A percentile compares a stretch with the other conserved stretches of the same genome.
Evolutionary conservation across 805 yeast species (phyloP).

Genomic region (Myxozyma neotropica): DNA sequence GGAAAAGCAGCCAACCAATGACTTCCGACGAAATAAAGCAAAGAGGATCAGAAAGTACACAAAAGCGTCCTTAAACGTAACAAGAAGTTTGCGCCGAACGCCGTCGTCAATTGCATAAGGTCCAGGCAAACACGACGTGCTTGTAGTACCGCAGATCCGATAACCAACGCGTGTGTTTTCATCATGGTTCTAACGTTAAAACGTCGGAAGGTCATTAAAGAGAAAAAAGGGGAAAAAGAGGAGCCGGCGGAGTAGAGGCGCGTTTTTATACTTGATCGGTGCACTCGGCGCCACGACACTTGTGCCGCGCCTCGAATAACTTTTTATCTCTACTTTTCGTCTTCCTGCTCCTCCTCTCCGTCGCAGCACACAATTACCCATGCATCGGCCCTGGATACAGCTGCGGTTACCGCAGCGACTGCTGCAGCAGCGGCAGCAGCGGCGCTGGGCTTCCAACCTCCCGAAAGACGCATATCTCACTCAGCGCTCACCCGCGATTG

Average conservation of each 20-base stretch:
- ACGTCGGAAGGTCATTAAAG: conserved; percentile 35
- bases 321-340: background rate
- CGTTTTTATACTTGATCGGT: background rate
- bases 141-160: conserved; percentile 20
- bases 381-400: too few relatives aligned
- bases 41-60: conserved; percentile 29
- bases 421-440: background rate
- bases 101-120: conserved; percentile 27
- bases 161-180: conserved; percentile 32
- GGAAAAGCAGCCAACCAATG: background rate
- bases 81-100: conserved; percentile 36
- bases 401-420: background rate
- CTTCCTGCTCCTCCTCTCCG: background rate
- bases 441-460: background rate
- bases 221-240: conserved; percentile 2
- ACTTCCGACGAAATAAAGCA: background rate
- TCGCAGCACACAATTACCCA: too few relatives aligned
- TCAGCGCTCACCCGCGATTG: background rate
- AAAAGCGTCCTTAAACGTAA: conserved; percentile 33
- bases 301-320: background rate
- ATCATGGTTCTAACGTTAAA: conserved; percentile 34
- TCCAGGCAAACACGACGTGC: background rate
- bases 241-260: background rate
- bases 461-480: conserved; percentile 13
- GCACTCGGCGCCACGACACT: background rate